Base-by-base conservation (phyloP, 176 grass and related monocot species). In the Oryza nivara region DNA sequence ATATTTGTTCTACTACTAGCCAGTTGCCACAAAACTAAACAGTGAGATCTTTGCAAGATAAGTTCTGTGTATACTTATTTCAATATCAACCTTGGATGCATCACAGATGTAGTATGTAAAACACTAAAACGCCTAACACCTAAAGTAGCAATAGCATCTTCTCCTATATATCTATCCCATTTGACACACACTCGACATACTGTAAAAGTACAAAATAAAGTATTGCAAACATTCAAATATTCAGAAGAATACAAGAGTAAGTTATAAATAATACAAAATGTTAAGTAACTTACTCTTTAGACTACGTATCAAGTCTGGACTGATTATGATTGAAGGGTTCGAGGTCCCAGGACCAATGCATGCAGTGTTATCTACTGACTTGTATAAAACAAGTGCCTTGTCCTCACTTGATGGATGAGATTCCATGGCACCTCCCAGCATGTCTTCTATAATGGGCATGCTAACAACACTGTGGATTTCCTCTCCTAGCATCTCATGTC, bases 361-460 rank as follows among this genome's bases (percentile, higher is more conserved):
- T 36, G 34, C 16, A 68, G 64, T 35, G 26, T 77, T 34, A 52
- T 98, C 74, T 63, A 86, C 47, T 56, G 93, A 77, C 35, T 91
- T 92, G 82, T 98, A 98, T 44, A 95, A 67, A 76, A 98, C 91
- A 68, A 98, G 83, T n/a, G 96, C 54, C 87, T 73, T 89, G 71
- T 92, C 82, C 66, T 89, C 89, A 65, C 40, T 60, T 22, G 83
- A 77, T 10, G 45, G 10, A 86, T 79, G 44, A 40, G 77, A 77
- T 78, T 86, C 48, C 26, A 74, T 81, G 52, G 15, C 38, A 74
- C 51, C 79, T 44, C 78, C 84, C 69, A 88, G 84, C 79, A 67
- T 85, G 70, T 65, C 69, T 80, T 87, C 73, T 74, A 85, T 41
- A 61, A 65, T 76, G 43, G 76, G 86, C 74, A 88, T 26, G 40